Base-by-base conservation (phyloP, 495 filamentous ascomycete species). In the Talaromyces wortmannii region DNA sequence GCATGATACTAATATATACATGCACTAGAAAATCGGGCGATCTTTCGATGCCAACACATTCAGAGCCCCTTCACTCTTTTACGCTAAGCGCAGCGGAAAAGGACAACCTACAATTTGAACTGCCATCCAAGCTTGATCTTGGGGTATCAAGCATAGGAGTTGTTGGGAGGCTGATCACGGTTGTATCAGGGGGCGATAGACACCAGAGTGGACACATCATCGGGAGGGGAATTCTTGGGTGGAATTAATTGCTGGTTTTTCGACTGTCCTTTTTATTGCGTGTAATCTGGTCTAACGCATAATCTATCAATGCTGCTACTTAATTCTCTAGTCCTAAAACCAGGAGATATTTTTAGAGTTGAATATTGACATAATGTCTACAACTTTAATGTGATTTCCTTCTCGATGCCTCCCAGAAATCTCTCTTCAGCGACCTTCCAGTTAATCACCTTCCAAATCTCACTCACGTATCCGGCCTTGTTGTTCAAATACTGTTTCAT, bases 371-470 rank as follows among this genome's bases (percentile, higher is more conserved):
- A 23, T 23, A 23, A 23, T 23, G 44, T 16, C 42, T 33, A 52
- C 42, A 52, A 18, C 36, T 52, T 52, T 8, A 52, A 52, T 13
- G 50, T 40, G 7, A 52, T 33, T 42, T 52, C 50, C 17, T 18
- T 36, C 11, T 52, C 31, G 7, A 69, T 61, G 5, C 67, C 73
- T 45, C 63, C 60, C 43, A 49, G 61, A 64, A 88, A 92, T 49
- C 94, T 82, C 61, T 85, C 79, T 78, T 95, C 94, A 3, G 89
- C 92, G 44, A 85, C 83, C 66, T 87, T 89, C 94, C 94, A 98
- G 74, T 97, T 96, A 55, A 98, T 78, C 16, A 98, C 88, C 70
- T 95, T 89, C 94, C 94, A 98, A 62, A 97, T 87, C 32, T 87
- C 88, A 44, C 84, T 81, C 58, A 97, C 92, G 71, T 98, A 98